Conservation (phyloP, 306 rosid genomes). For the Sphenostylis stenocarpa region DNA sequence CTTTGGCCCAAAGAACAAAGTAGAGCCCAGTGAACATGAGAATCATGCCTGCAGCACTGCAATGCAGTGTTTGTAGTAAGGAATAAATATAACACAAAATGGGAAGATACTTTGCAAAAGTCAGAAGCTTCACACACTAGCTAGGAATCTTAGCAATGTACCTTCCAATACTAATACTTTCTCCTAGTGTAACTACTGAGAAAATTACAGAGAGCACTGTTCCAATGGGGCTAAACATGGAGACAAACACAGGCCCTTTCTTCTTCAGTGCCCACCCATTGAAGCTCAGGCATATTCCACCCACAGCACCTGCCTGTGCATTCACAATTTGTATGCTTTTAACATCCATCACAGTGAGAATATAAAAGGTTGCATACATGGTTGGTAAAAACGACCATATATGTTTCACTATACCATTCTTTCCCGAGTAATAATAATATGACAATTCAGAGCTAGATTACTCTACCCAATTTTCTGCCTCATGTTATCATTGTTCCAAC, state of each 20-base stretch:
- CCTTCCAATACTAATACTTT: slow-evolving; percentile 68
- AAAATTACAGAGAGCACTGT: slow-evolving; percentile 73
- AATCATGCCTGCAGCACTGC: slow-evolving; percentile 78
- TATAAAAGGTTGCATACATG: neutral
- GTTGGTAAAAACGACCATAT: neutral
- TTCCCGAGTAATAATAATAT: neutral
- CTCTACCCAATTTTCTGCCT: neutral
- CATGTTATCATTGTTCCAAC: neutral
- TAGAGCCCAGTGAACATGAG: slow-evolving; percentile 84
- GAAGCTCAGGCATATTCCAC: slow-evolving; percentile 70
- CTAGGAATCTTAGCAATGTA: slow-evolving; percentile 23
- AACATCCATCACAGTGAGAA: neutral
- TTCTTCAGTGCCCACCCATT: slow-evolving; percentile 88
- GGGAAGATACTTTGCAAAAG: neutral
- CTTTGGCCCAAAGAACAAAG: slow-evolving; percentile 88
- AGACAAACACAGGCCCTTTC: slow-evolving; percentile 84
- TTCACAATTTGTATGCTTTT: neutral
- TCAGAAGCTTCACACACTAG: neutral
- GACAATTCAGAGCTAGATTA: neutral
- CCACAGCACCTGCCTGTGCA: slow-evolving; percentile 65
- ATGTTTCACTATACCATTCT: neutral
- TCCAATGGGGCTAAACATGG: slow-evolving; percentile 78
- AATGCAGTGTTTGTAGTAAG: neutral
- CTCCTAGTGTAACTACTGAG: slow-evolving; percentile 53
- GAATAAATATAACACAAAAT: neutral